phyloP scores from a whole-genome alignment of 768 basidiomycete species.

The Candolleomyces aberdarensis region DNA sequence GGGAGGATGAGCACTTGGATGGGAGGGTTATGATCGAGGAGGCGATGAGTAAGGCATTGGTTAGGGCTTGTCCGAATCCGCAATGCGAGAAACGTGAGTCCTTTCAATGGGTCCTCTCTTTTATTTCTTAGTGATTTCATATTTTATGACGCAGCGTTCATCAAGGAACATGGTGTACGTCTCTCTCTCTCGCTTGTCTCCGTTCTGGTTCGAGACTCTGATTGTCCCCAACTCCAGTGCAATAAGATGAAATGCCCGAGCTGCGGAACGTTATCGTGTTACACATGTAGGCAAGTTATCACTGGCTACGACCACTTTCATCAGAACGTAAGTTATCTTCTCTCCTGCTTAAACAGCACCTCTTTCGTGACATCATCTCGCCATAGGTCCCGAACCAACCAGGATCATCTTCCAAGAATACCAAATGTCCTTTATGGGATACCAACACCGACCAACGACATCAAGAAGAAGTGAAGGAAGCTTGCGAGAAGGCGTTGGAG shows the following conservation, averaged over 20 bases:
- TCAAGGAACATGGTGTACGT: conserved; percentile 76
- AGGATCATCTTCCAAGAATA: background rate
- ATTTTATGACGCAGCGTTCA: conserved; percentile 52
- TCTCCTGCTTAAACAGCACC: conserved; percentile 1
- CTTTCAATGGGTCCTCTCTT: background rate
- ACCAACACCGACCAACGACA: no score
- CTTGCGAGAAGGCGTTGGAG: no score
- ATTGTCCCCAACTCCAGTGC: conserved; percentile 46
- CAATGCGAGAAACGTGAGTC: conserved; percentile 67
- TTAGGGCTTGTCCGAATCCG: conserved; percentile 76
- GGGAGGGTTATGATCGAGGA: conserved; percentile 82
- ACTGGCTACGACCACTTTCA: conserved; percentile 76
- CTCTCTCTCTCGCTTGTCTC: background rate
- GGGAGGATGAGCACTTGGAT: conserved; percentile 72
- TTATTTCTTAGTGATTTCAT: background rate
- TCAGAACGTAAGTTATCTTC: conserved; percentile 31
- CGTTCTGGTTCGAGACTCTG: background rate
- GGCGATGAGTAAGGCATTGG: conserved; percentile 87
- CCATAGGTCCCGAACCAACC: conserved; percentile 12
- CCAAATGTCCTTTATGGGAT: no score
- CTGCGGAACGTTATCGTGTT: conserved; percentile 75
- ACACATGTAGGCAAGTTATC: conserved; percentile 75
- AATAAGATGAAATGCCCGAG: conserved; percentile 88
- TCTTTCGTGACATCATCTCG: no score
- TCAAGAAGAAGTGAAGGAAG: no score